phyloP scores from a whole-genome alignment of 352 stramenopile species.

The Albugo laibachii region DNA sequence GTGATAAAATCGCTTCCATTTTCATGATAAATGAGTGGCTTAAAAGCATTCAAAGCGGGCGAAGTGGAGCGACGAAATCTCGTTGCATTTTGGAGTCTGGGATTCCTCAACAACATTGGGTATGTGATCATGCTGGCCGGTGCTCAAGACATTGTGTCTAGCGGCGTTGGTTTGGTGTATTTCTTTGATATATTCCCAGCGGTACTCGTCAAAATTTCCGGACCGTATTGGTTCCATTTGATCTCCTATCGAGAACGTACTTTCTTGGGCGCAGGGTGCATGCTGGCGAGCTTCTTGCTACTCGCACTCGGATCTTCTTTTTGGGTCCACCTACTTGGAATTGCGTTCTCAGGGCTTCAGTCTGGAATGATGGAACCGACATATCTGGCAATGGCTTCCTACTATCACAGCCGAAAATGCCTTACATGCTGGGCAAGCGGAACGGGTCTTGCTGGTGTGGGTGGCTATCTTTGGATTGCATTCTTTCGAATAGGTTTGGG shows the following conservation, averaged over 20 bases:
- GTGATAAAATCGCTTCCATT: too few relatives aligned
- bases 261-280: constrained; percentile 38
- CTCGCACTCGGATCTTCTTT: constrained; percentile 44
- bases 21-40: too few relatives aligned
- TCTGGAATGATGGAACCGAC: constrained; percentile 80
- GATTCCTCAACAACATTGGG: constrained; percentile 85
- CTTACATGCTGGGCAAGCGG: constrained; percentile 86
- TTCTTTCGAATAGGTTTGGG: constrained; percentile 42
- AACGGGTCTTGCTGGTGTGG: constrained; percentile 82
- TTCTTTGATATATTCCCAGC: constrained; percentile 83
- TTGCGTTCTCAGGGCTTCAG: constrained; percentile 72
- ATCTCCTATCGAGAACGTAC: constrained; percentile 79
- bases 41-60: not conserved
- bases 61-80: constrained; percentile 36
- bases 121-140: constrained; percentile 91
- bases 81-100: constrained; percentile 80
- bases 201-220: constrained; percentile 75
- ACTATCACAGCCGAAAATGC: constrained; percentile 53
- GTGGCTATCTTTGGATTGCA: constrained; percentile 79
- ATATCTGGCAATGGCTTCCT: constrained; percentile 72
- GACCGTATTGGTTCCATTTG: constrained; percentile 88
- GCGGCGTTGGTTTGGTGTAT: constrained; percentile 83
- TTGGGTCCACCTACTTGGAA: constrained; percentile 66
- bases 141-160: constrained; percentile 82
- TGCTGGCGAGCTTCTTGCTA: constrained; percentile 64